Base-by-base conservation (phyloP, 1,139 yeast species). In the Yamadazyma aaseri region DNA sequence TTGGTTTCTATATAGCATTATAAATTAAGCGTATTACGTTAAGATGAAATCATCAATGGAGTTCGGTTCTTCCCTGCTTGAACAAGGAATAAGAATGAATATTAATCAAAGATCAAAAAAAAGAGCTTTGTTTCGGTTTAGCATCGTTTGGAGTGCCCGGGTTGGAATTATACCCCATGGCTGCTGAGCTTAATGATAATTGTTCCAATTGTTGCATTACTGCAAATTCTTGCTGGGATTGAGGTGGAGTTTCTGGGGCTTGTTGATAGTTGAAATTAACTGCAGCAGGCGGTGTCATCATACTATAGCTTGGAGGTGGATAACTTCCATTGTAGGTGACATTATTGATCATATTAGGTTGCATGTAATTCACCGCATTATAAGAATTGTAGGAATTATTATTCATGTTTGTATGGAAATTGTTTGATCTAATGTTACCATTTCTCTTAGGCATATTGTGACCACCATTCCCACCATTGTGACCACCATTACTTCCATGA, bases 191-290 rank as follows among this genome's bases (percentile, higher is more conserved):
- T 39, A 71, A 52, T 2, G 75, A 68, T 32, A 71, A 54, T 44
- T 69, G 74, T 46, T 71, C 76, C 48, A 71, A 65, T 44, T 71
- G 76, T 46, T 65, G 70, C 73, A 71, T 66, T 7, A 68, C 70
- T 17, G 38, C 34, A 20, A 35, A 29, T 17, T 41, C 44, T 29
- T 39, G 41, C 25, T 43, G 40, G 5, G 35, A 5, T 20, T 27
- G 35, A 5, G 22, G 26, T 10, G 35, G 28, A n/a, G 31, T 21
- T 5, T 15, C 11, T 16, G 11, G 8, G 15, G 15, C 12, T 6
- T 7, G 28, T 8, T 8, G 20, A 5, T 10, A 5, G n/a, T n/a
- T n/a, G n/a, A n/a, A n/a, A n/a, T 26, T 10, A 10, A 10, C 8
- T 12, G 28, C 28, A 37, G 35, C 18, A 37, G 39, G 28, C 28